Evolutionary conservation across 2,329 filamentous ascomycete species (phyloP).

Genomic region (Talaromyces islandicus): DNA sequence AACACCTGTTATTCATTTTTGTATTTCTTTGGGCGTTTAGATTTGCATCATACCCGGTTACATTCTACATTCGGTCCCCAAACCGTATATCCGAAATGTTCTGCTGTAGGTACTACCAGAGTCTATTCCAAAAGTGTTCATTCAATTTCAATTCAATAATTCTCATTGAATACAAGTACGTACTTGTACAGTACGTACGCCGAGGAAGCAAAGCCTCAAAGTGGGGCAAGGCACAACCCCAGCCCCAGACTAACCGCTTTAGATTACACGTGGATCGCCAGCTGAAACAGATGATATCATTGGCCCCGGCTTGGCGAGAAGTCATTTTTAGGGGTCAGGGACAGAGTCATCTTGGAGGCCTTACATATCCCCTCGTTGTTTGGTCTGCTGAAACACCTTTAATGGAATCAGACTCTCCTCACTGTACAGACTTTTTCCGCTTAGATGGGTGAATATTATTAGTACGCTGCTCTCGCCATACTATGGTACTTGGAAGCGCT

Average conservation of each 20-base stretch:
- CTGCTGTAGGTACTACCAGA: not conserved
- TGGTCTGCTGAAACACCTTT: not conserved
- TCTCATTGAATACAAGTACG: too few relatives aligned
- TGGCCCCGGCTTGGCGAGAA: not conserved
- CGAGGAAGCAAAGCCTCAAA: too few relatives aligned
- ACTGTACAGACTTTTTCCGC: not conserved
- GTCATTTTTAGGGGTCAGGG: not conserved
- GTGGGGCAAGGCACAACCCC: not conserved
- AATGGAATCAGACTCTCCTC: not conserved
- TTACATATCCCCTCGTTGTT: not conserved
- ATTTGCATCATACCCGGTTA: not conserved
- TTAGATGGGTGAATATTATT: not conserved
- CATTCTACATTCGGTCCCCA: not conserved
- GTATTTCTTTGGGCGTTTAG: not conserved
- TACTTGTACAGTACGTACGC: too few relatives aligned
- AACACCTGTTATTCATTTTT: not conserved
- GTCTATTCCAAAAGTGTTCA: too few relatives aligned
- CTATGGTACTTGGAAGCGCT: not conserved
- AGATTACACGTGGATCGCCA: not conserved
- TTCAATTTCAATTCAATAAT: too few relatives aligned
- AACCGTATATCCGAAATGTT: not conserved
- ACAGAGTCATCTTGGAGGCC: not conserved
- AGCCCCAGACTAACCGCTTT: not conserved
- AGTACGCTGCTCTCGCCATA: not conserved
- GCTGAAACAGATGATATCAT: not conserved